Base-by-base conservation (phyloP, 2,329 filamentous ascomycete genomes). In the Apiospora phragmitis region DNA sequence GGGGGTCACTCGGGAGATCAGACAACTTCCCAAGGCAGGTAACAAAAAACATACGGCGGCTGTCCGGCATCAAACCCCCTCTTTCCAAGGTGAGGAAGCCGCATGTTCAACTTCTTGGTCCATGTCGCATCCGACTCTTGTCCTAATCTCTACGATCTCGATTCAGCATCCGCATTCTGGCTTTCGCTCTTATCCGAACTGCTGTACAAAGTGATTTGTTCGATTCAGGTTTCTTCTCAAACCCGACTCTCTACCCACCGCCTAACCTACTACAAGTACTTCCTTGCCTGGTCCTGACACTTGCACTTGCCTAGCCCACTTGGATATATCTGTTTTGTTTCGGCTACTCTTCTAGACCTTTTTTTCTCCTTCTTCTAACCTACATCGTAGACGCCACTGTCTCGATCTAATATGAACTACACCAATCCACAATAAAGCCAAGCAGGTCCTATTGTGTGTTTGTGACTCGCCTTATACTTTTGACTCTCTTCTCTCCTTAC, bases 201-300 rank as follows among this genome's bases (percentile, higher is more conserved):
- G 32, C n/a, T 62, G 32, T 62, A 62, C 11, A n/a, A 11, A 55
- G 18, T 8, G 24, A 41, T 9, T 7, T 9, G 8, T 9, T 71
- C 69, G 72, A 72, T 74, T 72, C 74, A 75, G 73, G 74, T 74
- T 75, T 75, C 70, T 73, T 65, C 70, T 75, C 55, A 35, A n/a
- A 35, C 16, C 29, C 6, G 51, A 47, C 45, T 47, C 29, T 71
- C 69, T 70, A 71, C 32, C 55, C 55, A 62, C 55, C 32, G 55
- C n/a, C 55, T 38, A 41, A 8, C 1, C 7, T 38, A 38, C 35
- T n/a, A n/a, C n/a, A n/a, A 41, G 38, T 41, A 38, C 55, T 62
- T 62, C 68, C 55, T 66, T 29, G 16, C 55, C 41, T 47, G 55
- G 32, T 38, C 29, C 32, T 38, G 29, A 38, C 55, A 62, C 55